Evolutionary conservation across 192 early-diverging fungal genomes (phyloP).

Genomic region (Gamsiella multidivaricata): DNA sequence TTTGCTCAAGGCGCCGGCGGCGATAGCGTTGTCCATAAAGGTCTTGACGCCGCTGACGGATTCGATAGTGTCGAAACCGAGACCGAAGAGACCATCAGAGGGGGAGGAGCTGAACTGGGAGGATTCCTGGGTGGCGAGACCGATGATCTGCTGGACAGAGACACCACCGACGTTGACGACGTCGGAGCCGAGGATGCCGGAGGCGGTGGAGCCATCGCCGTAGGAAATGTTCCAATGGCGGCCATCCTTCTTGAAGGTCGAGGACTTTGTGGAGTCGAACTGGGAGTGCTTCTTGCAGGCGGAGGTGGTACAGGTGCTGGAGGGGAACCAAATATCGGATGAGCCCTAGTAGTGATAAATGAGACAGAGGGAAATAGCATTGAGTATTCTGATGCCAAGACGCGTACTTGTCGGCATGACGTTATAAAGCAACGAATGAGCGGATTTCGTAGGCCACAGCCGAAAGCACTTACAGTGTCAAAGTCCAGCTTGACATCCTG

Average conservation of each 20-base stretch:
- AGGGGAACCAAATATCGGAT: slow-evolving; percentile 69
- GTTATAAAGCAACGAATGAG: no score
- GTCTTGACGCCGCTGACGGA: no score
- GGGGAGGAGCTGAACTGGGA: slow-evolving; percentile 61
- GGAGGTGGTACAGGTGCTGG: slow-evolving; percentile 49
- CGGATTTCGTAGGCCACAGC: no score
- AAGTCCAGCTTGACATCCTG: slow-evolving; percentile 54
- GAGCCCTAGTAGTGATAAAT: slow-evolving; percentile 47
- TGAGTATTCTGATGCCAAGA: not conserved
- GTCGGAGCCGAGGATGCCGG: slow-evolving; percentile 58
- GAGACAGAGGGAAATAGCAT: not conserved
- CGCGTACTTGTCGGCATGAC: no score
- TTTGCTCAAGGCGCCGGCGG: slow-evolving; percentile 61
- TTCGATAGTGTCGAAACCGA: slow-evolving; percentile 66
- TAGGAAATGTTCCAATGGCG: slow-evolving; percentile 70
- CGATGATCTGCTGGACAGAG: slow-evolving; percentile 68
- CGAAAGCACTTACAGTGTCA: slow-evolving; percentile 38
- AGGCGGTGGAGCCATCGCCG: slow-evolving; percentile 67
- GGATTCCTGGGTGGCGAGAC: slow-evolving; percentile 67
- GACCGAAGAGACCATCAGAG: slow-evolving; percentile 73
- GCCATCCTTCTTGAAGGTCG: slow-evolving; percentile 65
- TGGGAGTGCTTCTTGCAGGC: slow-evolving; percentile 61
- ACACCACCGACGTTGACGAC: slow-evolving; percentile 69
- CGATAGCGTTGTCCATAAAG: no score
- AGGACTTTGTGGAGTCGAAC: slow-evolving; percentile 59